Evolutionary conservation across 148 eudicot species (phyloP).

Genomic region (Linanthus parryae): DNA sequence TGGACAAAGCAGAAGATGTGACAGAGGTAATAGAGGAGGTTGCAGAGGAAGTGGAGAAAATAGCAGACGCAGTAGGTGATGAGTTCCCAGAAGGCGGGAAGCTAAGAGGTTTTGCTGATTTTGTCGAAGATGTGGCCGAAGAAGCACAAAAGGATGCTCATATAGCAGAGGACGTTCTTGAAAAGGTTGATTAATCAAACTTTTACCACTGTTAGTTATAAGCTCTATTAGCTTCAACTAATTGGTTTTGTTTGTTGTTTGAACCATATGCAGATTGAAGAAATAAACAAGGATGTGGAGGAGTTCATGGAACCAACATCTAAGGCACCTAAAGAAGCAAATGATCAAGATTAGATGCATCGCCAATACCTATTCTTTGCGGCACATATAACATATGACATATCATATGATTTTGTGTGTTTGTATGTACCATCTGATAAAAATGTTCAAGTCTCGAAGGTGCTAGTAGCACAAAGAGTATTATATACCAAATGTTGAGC

Average conservation of each 20-base stretch:
- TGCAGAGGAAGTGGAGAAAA: conserved; percentile 32
- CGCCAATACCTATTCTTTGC: too few species aligned
- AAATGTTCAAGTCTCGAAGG: too few species aligned
- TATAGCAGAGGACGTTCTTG: conserved; percentile 20
- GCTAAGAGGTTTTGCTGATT: conserved; percentile 7
- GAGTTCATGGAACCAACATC: neutral
- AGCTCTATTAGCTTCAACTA: too few species aligned
- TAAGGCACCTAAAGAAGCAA: conserved; percentile 6
- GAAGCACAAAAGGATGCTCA: conserved; percentile 26
- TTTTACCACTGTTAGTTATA: neutral
- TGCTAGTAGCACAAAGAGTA: too few species aligned
- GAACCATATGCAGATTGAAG: conserved; percentile 23
- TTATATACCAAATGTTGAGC: too few species aligned
- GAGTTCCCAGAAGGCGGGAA: conserved; percentile 23
- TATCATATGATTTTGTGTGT: too few species aligned
- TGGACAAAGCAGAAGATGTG: conserved; percentile 21
- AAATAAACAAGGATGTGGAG: conserved; percentile 17
- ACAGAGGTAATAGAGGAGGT: conserved; percentile 30
- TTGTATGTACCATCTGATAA: too few species aligned
- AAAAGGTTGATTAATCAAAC: conserved; percentile 21
- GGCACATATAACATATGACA: too few species aligned
- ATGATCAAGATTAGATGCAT: neutral
- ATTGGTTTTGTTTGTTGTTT: neutral
- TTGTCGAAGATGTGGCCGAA: conserved; percentile 20
- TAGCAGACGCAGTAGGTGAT: conserved; percentile 27